Evolutionary conservation across 2,329 filamentous ascomycete genomes (phyloP).

Genomic region (Phaeophleospora eucalypticola): DNA sequence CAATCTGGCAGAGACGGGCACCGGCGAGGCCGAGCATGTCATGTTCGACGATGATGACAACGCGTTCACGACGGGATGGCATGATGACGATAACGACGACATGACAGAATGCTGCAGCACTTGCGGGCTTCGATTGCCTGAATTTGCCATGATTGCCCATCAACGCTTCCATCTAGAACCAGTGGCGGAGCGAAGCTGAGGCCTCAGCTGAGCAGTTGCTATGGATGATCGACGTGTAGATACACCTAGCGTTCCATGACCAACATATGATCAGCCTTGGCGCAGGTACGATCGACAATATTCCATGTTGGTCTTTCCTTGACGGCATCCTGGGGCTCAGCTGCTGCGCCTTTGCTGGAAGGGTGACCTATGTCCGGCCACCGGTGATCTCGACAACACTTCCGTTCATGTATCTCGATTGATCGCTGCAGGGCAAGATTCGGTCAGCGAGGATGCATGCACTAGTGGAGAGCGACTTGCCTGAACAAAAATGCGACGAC

Average conservation of each 20-base stretch:
- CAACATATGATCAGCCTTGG: neutral
- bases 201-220: neutral
- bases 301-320: no score
- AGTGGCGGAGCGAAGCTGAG: neutral
- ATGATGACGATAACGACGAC: conserved; percentile 20
- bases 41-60: conserved; percentile 11
- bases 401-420: conserved; percentile 46
- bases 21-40: conserved; percentile 5
- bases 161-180: conserved; percentile 45
- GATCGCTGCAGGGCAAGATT: conserved; percentile 29
- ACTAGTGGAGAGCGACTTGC: neutral
- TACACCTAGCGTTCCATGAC: neutral
- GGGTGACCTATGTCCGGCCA: conserved; percentile 19
- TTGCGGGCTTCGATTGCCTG: conserved; percentile 54
- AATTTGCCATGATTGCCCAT: conserved; percentile 58
- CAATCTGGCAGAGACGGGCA: neutral
- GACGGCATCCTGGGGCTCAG: no score
- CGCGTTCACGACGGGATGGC: conserved; percentile 14
- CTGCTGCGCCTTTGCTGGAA: no score
- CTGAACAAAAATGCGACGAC: conserved; percentile 47
- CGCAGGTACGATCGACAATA: no score
- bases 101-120: conserved; percentile 37
- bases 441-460: neutral
- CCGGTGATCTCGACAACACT: conserved; percentile 49
- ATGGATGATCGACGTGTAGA: neutral